phyloP scores from a whole-genome alignment of 2,329 filamentous ascomycete species.

The Cadophora sp. region DNA sequence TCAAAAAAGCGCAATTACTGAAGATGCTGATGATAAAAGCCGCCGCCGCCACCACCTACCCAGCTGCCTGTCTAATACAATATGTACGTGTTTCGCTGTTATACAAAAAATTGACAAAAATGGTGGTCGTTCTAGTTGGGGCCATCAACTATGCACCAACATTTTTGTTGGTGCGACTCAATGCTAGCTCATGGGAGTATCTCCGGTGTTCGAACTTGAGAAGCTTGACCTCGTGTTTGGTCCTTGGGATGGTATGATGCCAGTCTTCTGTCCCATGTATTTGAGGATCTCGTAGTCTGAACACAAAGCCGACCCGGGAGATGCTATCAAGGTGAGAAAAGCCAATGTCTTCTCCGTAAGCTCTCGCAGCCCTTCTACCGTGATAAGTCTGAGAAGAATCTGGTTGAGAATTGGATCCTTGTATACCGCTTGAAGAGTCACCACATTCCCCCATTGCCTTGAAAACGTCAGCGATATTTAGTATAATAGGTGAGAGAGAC shows the following conservation, averaged over 20 bases:
- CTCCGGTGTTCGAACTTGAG: constrained; percentile 31
- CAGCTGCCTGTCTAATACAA: constrained; percentile 32
- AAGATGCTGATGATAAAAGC: constrained; percentile 34
- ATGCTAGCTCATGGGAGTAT: constrained; percentile 27
- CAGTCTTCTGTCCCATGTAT: constrained; percentile 33
- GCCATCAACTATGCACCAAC: neutral
- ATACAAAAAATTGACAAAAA: constrained; percentile 24
- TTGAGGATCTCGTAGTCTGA: constrained; percentile 78
- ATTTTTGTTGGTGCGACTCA: constrained; percentile 21
- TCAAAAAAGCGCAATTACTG: constrained; percentile 33
- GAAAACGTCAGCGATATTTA: constrained; percentile 36
- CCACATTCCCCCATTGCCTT: constrained; percentile 95
- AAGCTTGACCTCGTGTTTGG: constrained; percentile 32
- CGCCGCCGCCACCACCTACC: constrained; percentile 31
- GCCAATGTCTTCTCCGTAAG: constrained; percentile 77
- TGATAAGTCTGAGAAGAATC: constrained; percentile 63
- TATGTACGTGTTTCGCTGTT: constrained; percentile 34
- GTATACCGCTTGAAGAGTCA: constrained; percentile 84
- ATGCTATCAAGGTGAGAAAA: constrained; percentile 74
- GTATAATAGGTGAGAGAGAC: constrained; percentile 48
- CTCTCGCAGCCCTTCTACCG: constrained; percentile 58
- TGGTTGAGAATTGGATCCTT: constrained; percentile 67
- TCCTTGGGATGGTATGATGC: constrained; percentile 19
- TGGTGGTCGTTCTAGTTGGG: neutral
- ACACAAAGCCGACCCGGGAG: constrained; percentile 76